Conservation (phyloP, 495 filamentous ascomycete genomes). For the Tuber magnatum region DNA sequence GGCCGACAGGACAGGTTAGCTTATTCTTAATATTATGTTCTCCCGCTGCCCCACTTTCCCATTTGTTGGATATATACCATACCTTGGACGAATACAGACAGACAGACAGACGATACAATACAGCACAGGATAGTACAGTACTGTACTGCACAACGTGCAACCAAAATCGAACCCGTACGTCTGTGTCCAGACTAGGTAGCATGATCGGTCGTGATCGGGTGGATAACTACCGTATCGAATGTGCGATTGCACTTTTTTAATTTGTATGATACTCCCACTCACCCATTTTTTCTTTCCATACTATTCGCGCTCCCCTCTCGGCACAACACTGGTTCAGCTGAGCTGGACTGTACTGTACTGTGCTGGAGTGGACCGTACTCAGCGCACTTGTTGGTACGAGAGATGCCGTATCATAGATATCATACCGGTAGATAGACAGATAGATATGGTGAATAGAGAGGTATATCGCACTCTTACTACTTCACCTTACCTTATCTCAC, state of each 20-base stretch:
- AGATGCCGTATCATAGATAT: background rate
- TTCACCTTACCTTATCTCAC: background rate
- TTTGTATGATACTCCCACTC: background rate
- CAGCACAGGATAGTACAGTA: background rate
- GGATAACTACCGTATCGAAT: background rate
- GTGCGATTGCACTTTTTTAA: conserved; percentile 1
- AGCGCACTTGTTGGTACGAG: background rate
- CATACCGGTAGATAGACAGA: background rate
- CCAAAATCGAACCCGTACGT: background rate
- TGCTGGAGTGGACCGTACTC: background rate
- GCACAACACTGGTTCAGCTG: background rate
- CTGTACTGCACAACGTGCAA: background rate
- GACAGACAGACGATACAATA: background rate
- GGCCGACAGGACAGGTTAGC: background rate
- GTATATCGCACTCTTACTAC: background rate
- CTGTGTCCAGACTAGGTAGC: background rate
- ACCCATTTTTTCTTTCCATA: background rate
- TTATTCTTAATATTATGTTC: background rate
- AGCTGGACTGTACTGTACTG: background rate
- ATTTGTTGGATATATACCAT: background rate
- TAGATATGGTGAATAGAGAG: background rate
- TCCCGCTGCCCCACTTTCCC: background rate
- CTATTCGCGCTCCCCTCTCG: background rate
- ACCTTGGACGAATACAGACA: background rate
- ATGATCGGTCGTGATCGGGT: conserved; percentile 1